Evolutionary conservation across 176 grass and related monocot species (phyloP), one percentile per base, ranked within the genome.

Genomic region (Themeda triandra): DNA sequence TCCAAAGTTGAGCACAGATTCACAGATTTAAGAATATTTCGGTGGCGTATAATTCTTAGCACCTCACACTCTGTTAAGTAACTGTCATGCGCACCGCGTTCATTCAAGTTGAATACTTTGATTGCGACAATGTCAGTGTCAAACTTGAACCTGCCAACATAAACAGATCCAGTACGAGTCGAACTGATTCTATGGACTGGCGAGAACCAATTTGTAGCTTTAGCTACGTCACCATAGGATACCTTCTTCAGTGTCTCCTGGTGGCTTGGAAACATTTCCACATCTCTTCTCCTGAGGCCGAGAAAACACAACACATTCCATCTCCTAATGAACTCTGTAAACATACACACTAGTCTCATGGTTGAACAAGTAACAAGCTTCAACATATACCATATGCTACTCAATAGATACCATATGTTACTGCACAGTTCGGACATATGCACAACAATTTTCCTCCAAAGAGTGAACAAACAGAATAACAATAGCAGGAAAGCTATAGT

Each of bases 161-260:
- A 85, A 3, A 85, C 49, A 35, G 75, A 78, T 27, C 65, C 75
- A 1, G 27, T 78, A 46, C 28, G 54, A 2, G 65, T 71, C 8
- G 75, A 60, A 18, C 83, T 36, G 3, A 85, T 71, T 13, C 0
- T 60, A 9, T 85, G 32, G 19, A 27, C 8, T 0, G 49, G 4
- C 11, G 75, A 78, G 6, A 85, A 85, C 11, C 83, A 71, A 1
- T 78, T 45, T 4, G 75, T 85, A 85, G 83, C 83, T 70, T 70
- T 27, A 4, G 68, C 45, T 2, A 85, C 60, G 36, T 78, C 83
- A 70, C 28, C 23, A 23, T 68, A 67, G 9, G 82, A 76, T 6
- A 84, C 19, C 59, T 21, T 84, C 21, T 76, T 84, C 8, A 84
- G 13, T n/a, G 21, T 13, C 23, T 82, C 79, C 7, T 54, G 67